phyloP scores from a whole-genome alignment of 495 filamentous ascomycete genomes.

The Penicillium odoratum region DNA sequence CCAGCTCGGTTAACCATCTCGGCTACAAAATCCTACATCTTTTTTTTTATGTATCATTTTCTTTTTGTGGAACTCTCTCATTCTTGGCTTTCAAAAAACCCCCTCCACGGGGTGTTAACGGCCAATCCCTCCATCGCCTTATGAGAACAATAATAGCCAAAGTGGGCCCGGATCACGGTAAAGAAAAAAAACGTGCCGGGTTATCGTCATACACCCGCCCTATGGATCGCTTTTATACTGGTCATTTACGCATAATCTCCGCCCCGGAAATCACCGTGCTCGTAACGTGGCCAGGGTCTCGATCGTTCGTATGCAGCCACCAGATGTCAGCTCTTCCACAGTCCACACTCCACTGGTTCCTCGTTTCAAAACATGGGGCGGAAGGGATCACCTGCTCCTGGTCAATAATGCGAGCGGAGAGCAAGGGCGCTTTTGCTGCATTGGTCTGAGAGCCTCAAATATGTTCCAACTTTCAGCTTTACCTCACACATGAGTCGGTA shows the following conservation, averaged over 20 bases:
- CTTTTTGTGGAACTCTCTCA: background rate
- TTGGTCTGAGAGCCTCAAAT: background rate
- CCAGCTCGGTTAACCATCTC: conserved; percentile 20
- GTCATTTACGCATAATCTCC: background rate
- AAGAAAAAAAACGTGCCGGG: conserved; percentile 14
- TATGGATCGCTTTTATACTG: conserved; percentile 6
- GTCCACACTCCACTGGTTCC: background rate
- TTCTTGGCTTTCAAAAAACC: conserved; percentile 18
- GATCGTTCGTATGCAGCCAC: conserved; percentile 22
- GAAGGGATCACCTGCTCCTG: conserved; percentile 18
- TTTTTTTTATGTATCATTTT: background rate
- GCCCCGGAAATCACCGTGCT: conserved; percentile 21
- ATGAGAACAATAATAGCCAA: conserved; percentile 2
- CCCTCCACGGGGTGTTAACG: conserved; percentile 13
- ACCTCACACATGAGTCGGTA: background rate
- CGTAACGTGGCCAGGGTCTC: conserved; percentile 17
- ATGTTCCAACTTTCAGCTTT: background rate
- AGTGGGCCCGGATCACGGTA: conserved; percentile 17
- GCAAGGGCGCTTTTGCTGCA: conserved; percentile 6
- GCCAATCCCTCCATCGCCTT: conserved; percentile 12
- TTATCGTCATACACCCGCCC: conserved; percentile 16
- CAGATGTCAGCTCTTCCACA: conserved; percentile 14
- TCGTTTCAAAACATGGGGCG: conserved; percentile 9
- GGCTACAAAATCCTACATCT: conserved; percentile 14
- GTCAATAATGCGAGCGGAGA: conserved; percentile 11